Percentiles rank a stretch among this genome's conserved stretches.
Conservation (phyloP, 2,329 filamentous ascomycete genomes). For the Lachnellula cervina region DNA sequence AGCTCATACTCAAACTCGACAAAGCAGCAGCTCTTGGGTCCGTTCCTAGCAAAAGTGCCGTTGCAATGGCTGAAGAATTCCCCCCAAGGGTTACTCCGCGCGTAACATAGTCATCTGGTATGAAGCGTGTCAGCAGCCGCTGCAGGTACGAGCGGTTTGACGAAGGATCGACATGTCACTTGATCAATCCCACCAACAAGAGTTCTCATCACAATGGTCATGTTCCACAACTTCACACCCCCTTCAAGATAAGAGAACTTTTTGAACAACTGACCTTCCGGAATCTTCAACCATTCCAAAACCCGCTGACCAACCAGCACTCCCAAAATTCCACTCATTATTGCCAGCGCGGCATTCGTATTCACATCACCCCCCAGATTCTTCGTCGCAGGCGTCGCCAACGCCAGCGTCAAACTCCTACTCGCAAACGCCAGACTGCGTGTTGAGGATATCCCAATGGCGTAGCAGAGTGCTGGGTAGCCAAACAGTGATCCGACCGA, state of each 20-base stretch:
- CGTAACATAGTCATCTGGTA: conserved; percentile 56
- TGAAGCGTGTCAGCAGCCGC: conserved; percentile 8
- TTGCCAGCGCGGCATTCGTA: conserved; percentile 51
- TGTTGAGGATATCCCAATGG: conserved; percentile 48
- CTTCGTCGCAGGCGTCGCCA: conserved; percentile 51
- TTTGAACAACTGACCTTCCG: conserved; percentile 40
- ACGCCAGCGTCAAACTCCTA: conserved; percentile 53
- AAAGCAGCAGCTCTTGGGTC: conserved; percentile 56
- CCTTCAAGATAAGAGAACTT: background rate
- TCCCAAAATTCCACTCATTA: conserved; percentile 55
- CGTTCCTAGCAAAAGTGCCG: conserved; percentile 49
- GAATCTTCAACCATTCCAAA: conserved; percentile 46
- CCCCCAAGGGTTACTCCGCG: conserved; percentile 57
- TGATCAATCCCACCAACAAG: background rate
- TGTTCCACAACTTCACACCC: conserved; percentile 2
- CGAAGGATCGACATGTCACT: background rate
- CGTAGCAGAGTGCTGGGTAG: conserved; percentile 51
- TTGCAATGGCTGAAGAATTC: conserved; percentile 56
- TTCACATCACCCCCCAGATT: conserved; percentile 54
- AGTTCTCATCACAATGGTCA: background rate
- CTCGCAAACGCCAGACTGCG: conserved; percentile 52
- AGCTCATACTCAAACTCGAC: conserved; percentile 54
- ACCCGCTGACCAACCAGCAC: conserved; percentile 49
- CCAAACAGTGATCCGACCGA: conserved; percentile 50
- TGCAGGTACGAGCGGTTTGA: conserved; percentile 4